Conservation (phyloP, 768 basidiomycete genomes). For the Tylopilus vinaceipallidus region DNA sequence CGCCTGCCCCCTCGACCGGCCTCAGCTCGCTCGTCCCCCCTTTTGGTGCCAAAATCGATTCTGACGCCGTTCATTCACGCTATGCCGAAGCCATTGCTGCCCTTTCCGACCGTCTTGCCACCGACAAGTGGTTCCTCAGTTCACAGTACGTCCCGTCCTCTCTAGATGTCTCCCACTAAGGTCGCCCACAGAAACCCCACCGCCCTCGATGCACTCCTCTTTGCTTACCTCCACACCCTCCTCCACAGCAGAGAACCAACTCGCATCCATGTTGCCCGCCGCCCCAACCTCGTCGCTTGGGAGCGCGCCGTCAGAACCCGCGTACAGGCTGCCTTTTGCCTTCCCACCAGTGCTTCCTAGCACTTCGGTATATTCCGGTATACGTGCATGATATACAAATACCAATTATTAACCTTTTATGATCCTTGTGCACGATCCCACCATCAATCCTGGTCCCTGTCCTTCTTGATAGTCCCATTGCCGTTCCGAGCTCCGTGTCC, state of each 20-base stretch:
- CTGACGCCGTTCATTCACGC: slow-evolving; percentile 47
- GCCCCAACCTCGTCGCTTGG: slow-evolving; percentile 79
- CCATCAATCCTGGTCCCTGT: slow-evolving; percentile 9
- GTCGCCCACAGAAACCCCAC: slow-evolving; percentile 61
- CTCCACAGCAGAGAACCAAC: slow-evolving; percentile 43
- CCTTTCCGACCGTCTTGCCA: slow-evolving; percentile 71
- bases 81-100: slow-evolving; percentile 72
- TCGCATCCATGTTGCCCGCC: slow-evolving; percentile 64
- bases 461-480: slow-evolving; percentile 15
- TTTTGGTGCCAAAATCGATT: slow-evolving; percentile 56
- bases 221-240: slow-evolving; percentile 76
- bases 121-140: slow-evolving; percentile 78
- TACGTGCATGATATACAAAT: slow-evolving; percentile 8
- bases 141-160: slow-evolving; percentile 49
- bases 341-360: slow-evolving; percentile 5
- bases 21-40: slow-evolving; percentile 59
- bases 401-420: background rate
- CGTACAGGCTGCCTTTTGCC: slow-evolving; percentile 52
- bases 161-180: slow-evolving; percentile 11
- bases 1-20: slow-evolving; percentile 72
- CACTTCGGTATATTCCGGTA: slow-evolving; percentile 15
- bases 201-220: slow-evolving; percentile 75
- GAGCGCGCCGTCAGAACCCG: slow-evolving; percentile 63
- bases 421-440: background rate
- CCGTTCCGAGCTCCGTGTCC: slow-evolving; percentile 16